Conservation (phyloP, 176 grass and related monocot genomes). For the Aegilops umbellulata region DNA sequence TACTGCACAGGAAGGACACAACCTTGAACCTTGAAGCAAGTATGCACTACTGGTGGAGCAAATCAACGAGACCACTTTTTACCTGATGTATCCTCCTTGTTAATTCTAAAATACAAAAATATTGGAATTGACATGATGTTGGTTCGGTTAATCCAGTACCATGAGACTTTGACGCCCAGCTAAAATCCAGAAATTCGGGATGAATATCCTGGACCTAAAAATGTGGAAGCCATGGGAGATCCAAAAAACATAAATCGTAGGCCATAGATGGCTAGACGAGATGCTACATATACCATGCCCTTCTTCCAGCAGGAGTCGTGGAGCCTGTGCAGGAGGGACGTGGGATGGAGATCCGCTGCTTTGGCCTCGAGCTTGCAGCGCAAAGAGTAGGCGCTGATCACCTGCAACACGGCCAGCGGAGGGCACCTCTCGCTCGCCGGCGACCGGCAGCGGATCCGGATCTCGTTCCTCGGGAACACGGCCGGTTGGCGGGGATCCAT, state of each 20-base stretch:
- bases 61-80: too few species aligned
- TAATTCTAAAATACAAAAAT: too few species aligned
- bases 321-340: slow-evolving; percentile 26
- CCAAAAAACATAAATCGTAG: not conserved
- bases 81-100: too few species aligned
- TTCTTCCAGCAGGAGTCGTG: slow-evolving; percentile 49
- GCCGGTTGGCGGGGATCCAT: not conserved
- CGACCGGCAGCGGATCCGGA: slow-evolving; percentile 41
- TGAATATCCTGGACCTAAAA: too few species aligned
- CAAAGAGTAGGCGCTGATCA: slow-evolving; percentile 43
- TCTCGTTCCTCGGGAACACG: slow-evolving; percentile 26
- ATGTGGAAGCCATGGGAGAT: too few species aligned
- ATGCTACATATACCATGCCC: slow-evolving; percentile 24
- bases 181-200: not conserved
- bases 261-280: not conserved
- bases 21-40: too few species aligned
- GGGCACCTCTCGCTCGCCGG: slow-evolving; percentile 43
- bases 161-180: too few species aligned
- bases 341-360: not conserved
- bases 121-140: too few species aligned
- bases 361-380: slow-evolving; percentile 52
- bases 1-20: too few species aligned
- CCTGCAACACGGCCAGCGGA: slow-evolving; percentile 43
- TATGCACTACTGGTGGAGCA: too few species aligned
- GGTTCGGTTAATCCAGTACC: too few species aligned